phyloP scores from a whole-genome alignment of 176 grass and related monocot genomes.

The Oryza glumipatula region DNA sequence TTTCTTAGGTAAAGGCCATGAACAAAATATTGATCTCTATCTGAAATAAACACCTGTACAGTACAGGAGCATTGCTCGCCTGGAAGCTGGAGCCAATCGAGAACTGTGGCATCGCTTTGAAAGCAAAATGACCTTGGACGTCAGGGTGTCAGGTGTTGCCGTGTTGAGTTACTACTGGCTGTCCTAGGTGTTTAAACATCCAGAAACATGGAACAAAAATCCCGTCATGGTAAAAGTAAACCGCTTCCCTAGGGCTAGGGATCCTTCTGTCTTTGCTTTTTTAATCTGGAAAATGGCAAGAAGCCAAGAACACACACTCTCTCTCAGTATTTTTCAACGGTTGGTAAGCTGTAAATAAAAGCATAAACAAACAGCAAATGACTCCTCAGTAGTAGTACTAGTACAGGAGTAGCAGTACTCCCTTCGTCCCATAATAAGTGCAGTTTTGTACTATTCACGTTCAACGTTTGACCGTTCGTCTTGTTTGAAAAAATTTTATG shows the following conservation, averaged over 20 bases:
- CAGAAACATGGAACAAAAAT: slow-evolving; percentile 44
- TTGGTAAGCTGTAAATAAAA: slow-evolving; percentile 51
- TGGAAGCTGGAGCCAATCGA: neutral
- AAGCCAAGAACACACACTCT: neutral
- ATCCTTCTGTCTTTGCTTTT: slow-evolving; percentile 34
- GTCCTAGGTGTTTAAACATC: slow-evolving; percentile 22
- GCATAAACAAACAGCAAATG: slow-evolving; percentile 47
- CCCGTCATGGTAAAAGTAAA: slow-evolving; percentile 44
- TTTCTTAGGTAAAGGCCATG: neutral
- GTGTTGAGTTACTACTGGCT: neutral
- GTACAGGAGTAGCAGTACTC: too few species aligned
- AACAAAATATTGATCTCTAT: neutral
- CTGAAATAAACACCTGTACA: neutral
- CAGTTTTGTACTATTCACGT: too few species aligned
- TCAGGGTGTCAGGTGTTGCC: slow-evolving; percentile 25
- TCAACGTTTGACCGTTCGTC: too few species aligned
- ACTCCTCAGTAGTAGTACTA: slow-evolving; percentile 27
- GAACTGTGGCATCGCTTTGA: neutral
- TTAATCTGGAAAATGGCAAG: slow-evolving; percentile 12
- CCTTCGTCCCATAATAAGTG: too few species aligned
- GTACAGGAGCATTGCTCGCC: neutral
- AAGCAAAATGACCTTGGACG: slow-evolving; percentile 26
- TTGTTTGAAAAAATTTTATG: too few species aligned
- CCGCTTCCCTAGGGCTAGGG: slow-evolving; percentile 43
- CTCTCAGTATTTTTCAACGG: slow-evolving; percentile 49